phyloP scores from a whole-genome alignment of 306 rosid species.

The Vigna nakashimae region DNA sequence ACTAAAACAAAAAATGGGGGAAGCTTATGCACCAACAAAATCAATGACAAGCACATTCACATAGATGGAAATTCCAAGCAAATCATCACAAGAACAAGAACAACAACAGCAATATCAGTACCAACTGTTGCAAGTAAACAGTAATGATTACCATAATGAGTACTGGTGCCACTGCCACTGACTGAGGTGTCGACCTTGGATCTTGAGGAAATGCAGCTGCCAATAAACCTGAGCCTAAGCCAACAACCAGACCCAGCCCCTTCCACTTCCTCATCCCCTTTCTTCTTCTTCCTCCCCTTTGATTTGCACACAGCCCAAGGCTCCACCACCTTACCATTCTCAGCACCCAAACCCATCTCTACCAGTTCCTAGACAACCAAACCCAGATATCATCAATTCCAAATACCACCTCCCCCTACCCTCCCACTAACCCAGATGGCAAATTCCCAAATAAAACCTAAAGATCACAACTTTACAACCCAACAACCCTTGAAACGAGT shows the following conservation, averaged over 20 bases:
- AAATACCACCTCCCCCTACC: slow-evolving; percentile 37
- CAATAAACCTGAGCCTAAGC: slow-evolving; percentile 75
- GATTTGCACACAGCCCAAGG: slow-evolving; percentile 75
- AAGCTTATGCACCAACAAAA: slow-evolving; percentile 19
- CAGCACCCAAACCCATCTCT: slow-evolving; percentile 78
- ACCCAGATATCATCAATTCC: slow-evolving; percentile 57
- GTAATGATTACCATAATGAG: slow-evolving; percentile 75
- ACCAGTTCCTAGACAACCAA: slow-evolving; percentile 58
- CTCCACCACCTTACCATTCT: slow-evolving; percentile 80
- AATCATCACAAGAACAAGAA: background rate
- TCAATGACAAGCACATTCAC: slow-evolving; percentile 8
- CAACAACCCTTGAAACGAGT: slow-evolving; percentile 35
- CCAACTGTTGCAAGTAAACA: slow-evolving; percentile 30
- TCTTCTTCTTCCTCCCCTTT: slow-evolving; percentile 67
- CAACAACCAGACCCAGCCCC: slow-evolving; percentile 80
- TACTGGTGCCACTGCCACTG: slow-evolving; percentile 85
- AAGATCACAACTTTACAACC: slow-evolving; percentile 48
- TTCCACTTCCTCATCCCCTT: slow-evolving; percentile 50
- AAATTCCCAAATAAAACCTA: slow-evolving; percentile 38
- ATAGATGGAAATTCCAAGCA: slow-evolving; percentile 32
- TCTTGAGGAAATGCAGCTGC: slow-evolving; percentile 98
- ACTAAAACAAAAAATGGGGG: slow-evolving; percentile 20
- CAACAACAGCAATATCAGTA: background rate
- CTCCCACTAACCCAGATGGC: slow-evolving; percentile 38
- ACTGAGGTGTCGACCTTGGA: slow-evolving; percentile 95